phyloP scores from a whole-genome alignment of 1,284 basidiomycete genomes.

The Boletus nobilissimus region DNA sequence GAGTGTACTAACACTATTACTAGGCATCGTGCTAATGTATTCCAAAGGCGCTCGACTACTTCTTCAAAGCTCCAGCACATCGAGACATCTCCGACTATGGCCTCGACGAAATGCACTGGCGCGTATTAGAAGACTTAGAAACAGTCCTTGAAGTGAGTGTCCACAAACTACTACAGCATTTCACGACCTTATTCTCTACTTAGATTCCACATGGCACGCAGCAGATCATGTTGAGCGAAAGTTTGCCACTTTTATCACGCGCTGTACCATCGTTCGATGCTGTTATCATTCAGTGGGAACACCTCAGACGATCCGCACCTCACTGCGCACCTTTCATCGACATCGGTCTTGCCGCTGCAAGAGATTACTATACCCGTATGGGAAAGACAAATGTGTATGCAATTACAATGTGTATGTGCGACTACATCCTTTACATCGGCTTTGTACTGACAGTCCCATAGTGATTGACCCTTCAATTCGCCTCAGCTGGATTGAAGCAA shows the following conservation, averaged over 20 bases:
- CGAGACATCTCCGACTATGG: neutral
- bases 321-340: neutral
- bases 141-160: neutral
- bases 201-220: neutral
- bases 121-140: neutral
- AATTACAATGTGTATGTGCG: neutral
- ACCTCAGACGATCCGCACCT: neutral
- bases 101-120: neutral
- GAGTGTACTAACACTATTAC: neutral
- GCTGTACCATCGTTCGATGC: neutral
- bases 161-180: neutral
- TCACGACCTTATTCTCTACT: neutral
- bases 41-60: neutral
- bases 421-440: neutral
- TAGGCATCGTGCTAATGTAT: neutral
- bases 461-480: neutral
- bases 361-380: neutral
- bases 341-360: neutral
- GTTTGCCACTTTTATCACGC: neutral
- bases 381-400: neutral
- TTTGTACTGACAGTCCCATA: neutral
- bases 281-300: neutral
- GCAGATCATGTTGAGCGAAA: neutral
- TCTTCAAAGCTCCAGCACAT: neutral
- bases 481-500: neutral